Base-by-base conservation (phyloP, 2,329 filamentous ascomycete species). In the Aspergillus pseudonomiae region DNA sequence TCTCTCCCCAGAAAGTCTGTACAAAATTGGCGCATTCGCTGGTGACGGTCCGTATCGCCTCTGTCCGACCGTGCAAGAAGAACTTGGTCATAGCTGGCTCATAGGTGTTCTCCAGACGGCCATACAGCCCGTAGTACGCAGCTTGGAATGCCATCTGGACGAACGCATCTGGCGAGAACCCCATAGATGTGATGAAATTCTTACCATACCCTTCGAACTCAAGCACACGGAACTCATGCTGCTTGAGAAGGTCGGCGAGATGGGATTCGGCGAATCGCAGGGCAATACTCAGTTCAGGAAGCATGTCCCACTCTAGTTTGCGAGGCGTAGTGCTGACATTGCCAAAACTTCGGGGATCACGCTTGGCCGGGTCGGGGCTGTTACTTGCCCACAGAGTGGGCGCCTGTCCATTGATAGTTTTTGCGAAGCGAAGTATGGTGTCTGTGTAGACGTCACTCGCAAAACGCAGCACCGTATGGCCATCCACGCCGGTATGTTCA, bases 141-240 rank as follows among this genome's bases (percentile, higher is more conserved):
- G 94, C 94, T 78, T 99, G 95, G 81, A 97, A 97, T 0, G 95
- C 95, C 94, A 99, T 98, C 78, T 99, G 95, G 24, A 99, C 92
- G 75, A 97, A 99, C 0, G 95, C 95, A 76, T 98, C 95, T 0
- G 95, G 94, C 0, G 94, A 98, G 79, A 98, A 96, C 9, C 94
- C 94, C 89, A 96, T 96, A 0, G 91, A 93, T 0, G 93, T 98
- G 79, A 99, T 97, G 75, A 97, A 97, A 78, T 95, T 97, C 83
- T 97, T 97, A 68, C 95, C 95, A 71, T 96, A 99, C 28, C 89
- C 88, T 56, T 83, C 81, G 71, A 98, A 98, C 70, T 98, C 94
- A 5, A 98, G 84, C 14, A 93, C 96, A 66, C 93, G 86, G 72
- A 98, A 97, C 78, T 99, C 95, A 73, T 97, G 97, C 77, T 99